Evolutionary conservation across 345 rosid genomes (phyloP).

Genomic region (Syzygium oleosum): DNA sequence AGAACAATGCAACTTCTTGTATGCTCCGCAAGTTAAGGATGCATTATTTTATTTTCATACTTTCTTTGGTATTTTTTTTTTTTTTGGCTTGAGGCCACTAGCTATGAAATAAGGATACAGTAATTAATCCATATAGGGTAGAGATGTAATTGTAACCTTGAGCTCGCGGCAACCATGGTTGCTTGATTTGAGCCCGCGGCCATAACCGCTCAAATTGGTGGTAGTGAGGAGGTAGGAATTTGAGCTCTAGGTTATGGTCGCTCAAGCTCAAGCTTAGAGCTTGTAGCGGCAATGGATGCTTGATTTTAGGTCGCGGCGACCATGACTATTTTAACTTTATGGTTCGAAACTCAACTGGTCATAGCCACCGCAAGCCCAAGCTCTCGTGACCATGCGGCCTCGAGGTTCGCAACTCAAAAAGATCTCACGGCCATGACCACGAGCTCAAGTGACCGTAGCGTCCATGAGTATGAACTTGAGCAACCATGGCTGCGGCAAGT

Average conservation of each 20-base stretch:
- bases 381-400: not conserved
- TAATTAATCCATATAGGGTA: too few relatives aligned
- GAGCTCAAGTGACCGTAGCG: not conserved
- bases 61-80: too few relatives aligned
- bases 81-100: too few relatives aligned
- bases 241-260: not conserved
- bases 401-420: not conserved
- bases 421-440: not conserved
- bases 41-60: too few relatives aligned
- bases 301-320: not conserved
- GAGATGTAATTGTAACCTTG: too few relatives aligned
- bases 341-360: not conserved
- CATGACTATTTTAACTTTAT: not conserved
- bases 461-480: not conserved
- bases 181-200: too few relatives aligned
- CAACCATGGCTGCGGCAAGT: not conserved
- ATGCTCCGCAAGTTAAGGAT: too few relatives aligned
- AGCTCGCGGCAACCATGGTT: too few relatives aligned
- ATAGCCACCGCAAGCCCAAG: not conserved
- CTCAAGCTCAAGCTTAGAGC: not conserved
- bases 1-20: too few relatives aligned
- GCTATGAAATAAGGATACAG: too few relatives aligned
- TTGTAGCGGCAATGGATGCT: not conserved
- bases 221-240: not conserved
- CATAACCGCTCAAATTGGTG: too few relatives aligned